Evolutionary conservation across 2,329 filamentous ascomycete species (phyloP).

Genomic region (Pseudocercospora pini-densiflorae): DNA sequence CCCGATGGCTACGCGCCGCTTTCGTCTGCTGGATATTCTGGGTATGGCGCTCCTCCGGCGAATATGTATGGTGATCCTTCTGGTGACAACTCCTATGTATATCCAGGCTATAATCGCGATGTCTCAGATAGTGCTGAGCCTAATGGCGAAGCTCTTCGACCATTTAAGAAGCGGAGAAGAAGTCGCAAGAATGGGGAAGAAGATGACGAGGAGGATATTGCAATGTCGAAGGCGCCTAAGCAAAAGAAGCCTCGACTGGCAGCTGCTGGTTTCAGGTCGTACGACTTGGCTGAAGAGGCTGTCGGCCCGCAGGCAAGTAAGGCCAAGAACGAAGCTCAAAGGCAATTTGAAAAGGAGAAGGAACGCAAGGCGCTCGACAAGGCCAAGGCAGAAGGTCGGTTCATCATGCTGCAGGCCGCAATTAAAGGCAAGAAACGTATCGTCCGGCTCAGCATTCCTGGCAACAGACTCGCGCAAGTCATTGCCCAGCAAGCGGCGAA

Average conservation of each 20-base stretch:
- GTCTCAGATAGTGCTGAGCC: constrained; percentile 40
- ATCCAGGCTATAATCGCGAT: constrained; percentile 31
- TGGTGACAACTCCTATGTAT: constrained; percentile 32
- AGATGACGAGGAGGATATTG: constrained; percentile 41
- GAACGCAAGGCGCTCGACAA: constrained; percentile 47
- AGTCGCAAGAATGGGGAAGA: constrained; percentile 27
- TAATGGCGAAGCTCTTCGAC: constrained; percentile 22
- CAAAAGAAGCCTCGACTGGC: constrained; percentile 40
- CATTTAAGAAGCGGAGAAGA: constrained; percentile 35
- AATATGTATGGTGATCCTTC: constrained; percentile 39
- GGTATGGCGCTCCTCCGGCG: constrained; percentile 34
- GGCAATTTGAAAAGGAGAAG: constrained; percentile 54
- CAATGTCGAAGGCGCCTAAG: constrained; percentile 42
- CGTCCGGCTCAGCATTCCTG: constrained; percentile 46
- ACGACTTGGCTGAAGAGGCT: constrained; percentile 36
- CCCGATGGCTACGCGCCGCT: constrained; percentile 41
- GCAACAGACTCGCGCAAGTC: constrained; percentile 44
- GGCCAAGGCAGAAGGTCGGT: constrained; percentile 49
- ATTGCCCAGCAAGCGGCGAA: constrained; percentile 38
- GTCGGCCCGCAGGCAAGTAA: constrained; percentile 30
- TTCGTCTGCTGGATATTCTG: constrained; percentile 33
- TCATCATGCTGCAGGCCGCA: constrained; percentile 51
- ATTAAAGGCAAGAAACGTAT: constrained; percentile 52
- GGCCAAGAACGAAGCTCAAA: constrained; percentile 49
- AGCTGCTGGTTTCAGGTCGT: constrained; percentile 39